phyloP scores from a whole-genome alignment of 495 filamentous ascomycete genomes.

The Lindgomyces ingoldianus region DNA sequence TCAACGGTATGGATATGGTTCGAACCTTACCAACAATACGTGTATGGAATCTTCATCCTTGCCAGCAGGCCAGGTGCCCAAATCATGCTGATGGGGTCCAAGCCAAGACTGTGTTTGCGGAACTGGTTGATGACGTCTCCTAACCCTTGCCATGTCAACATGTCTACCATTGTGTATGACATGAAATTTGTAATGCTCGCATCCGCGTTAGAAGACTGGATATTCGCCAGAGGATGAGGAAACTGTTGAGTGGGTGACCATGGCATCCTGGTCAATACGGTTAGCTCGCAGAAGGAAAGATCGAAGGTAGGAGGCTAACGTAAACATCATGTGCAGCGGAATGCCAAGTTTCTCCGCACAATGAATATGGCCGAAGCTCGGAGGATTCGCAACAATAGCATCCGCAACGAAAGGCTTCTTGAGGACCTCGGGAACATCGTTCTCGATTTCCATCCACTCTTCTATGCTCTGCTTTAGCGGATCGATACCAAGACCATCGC shows the following conservation, averaged over 20 bases:
- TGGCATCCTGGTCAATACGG: constrained; percentile 49
- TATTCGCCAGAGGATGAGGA: constrained; percentile 60
- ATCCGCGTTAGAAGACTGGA: constrained; percentile 52
- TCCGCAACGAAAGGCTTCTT: constrained; percentile 63
- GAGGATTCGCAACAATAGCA: constrained; percentile 68
- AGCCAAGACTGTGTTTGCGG: constrained; percentile 52
- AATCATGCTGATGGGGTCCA: constrained; percentile 57
- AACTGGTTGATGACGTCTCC: constrained; percentile 63
- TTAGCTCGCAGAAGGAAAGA: neutral
- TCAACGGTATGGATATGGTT: neutral
- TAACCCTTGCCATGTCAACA: constrained; percentile 68
- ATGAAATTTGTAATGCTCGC: constrained; percentile 56
- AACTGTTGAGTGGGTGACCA: constrained; percentile 58
- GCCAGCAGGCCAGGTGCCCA: constrained; percentile 50
- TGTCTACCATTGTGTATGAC: constrained; percentile 63
- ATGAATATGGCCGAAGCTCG: constrained; percentile 66
- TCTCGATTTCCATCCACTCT: constrained; percentile 38
- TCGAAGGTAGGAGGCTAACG: constrained; percentile 37
- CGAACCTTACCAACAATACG: constrained; percentile 58
- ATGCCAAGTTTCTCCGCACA: constrained; percentile 63
- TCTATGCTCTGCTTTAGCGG: constrained; percentile 29
- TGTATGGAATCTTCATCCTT: constrained; percentile 58
- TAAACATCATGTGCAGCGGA: constrained; percentile 68
- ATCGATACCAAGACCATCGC: constrained; percentile 42
- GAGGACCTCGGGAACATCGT: constrained; percentile 12